Evolutionary conservation across 1,139 yeast species (phyloP), one percentile per base, ranked within the genome.

Genomic region (Zygoascus meyerae): DNA sequence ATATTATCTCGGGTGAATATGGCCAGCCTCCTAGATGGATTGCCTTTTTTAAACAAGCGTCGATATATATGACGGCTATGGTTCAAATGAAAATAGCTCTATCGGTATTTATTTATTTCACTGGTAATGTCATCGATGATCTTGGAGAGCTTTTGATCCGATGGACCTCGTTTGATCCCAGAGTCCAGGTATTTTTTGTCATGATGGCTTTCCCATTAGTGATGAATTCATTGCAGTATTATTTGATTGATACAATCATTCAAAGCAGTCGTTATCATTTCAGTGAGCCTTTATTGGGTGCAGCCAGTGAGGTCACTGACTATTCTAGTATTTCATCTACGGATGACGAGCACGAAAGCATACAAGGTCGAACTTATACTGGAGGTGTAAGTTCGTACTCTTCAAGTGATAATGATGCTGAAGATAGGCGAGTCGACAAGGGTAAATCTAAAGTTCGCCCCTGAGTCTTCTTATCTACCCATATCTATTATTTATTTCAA

Each of bases 151-250:
- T 72, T 65, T 74, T 71, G 14, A 69, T 90, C 14, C 78, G 86
- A 9, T 86, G 96, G 95, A 75, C 92, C 3, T 81, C 83, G 57
- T 79, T 78, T 48, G 83, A 81, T 64, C 94, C 95, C 30, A 80
- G 84, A 54, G 66, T 87, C 42, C 95, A 90, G 63, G 86, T 90
- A 7, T 81, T 85, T 43, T 77, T 92, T 55, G 95, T 92, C 40
- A 84, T 90, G 81, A 78, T 90, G 62, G 75, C 87, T 1, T 68
- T 69, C 54, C 71, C 71, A 17, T 44, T 63, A 33, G 49, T 55
- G 28, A 79, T 92, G 83, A 90, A 92, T 64, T 81, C 94, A 52
- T 72, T 92, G 55, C 97, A 92, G 67, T 84, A 87, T 60, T 77
- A 86, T 43, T 77, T 92, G 54, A 81, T 92, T 39, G 98, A 92